Conservation (phyloP, 2,329 filamentous ascomycete species). For the Thelonectria discophora region DNA sequence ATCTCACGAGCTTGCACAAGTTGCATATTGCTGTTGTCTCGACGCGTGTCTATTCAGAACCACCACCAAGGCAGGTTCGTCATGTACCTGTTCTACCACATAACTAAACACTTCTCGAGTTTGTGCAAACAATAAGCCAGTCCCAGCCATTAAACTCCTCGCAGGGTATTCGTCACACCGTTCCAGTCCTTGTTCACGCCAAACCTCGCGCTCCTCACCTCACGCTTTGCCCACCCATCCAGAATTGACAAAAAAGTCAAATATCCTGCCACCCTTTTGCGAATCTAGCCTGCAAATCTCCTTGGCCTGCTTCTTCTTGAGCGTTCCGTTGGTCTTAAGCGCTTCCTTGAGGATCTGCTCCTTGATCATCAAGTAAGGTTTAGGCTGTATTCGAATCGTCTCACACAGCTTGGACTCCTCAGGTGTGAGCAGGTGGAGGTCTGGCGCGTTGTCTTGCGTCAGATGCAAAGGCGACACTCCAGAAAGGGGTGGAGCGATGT, state of each 20-base stretch:
- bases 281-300: constrained; percentile 86
- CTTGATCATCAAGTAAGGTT: constrained; percentile 95
- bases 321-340: constrained; percentile 82
- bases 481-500: constrained; percentile 64
- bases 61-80: background rate
- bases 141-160: constrained; percentile 28
- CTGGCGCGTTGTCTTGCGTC: constrained; percentile 78
- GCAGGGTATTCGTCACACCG: constrained; percentile 38
- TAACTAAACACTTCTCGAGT: background rate
- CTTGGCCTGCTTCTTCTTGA: constrained; percentile 95
- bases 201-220: constrained; percentile 8
- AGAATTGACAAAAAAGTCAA: constrained; percentile 92
- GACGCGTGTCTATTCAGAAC: background rate
- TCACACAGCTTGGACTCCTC: constrained; percentile 90
- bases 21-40: no score
- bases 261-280: constrained; percentile 85
- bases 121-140: background rate
- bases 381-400: constrained; percentile 84
- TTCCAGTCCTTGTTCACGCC: background rate
- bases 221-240: constrained; percentile 91
- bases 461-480: constrained; percentile 72
- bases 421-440: constrained; percentile 83
- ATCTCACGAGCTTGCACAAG: background rate
- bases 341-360: constrained; percentile 91
- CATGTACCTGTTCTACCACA: background rate